Evolutionary conservation across 345 rosid genomes (phyloP), one percentile per base, ranked within the genome.

Genomic region (Brassica napus): DNA sequence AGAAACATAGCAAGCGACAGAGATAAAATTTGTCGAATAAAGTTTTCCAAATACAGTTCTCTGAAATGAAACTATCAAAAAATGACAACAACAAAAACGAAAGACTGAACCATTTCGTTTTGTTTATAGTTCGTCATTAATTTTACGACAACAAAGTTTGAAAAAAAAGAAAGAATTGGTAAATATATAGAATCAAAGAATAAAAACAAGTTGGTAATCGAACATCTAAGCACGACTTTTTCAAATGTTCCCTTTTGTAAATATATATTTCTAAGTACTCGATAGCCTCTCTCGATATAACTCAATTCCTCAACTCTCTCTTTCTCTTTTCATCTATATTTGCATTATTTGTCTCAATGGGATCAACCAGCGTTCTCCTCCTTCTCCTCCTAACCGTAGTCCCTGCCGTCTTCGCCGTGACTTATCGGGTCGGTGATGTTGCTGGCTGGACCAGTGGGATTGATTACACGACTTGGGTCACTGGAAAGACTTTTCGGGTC

Each of bases 401-500:
- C 74, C 86, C 81, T 21, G 76, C 76, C 35, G 77, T 68, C 31
- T 69, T 67, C 0, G 82, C 86, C 18, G 83, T 74, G 35, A 73
- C 82, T 1, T 73, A 55, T 24, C 39, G 28, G 47, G 86, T 80
- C 44, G 86, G 86, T 0, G 86, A 73, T 74, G 28, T 10, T 61
- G 3, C 57, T 61, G 83, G 82, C 6, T 83, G 86, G 86, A 49
- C 11, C 37, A 8, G 3, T 15, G 70, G 70, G 21, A 3, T 76
- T 1, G 68, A 83, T 37, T 83, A 83, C 69, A 73, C 79, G 32
- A 8, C 6, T 69, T 83, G 86, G 86, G 65, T 35, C 24, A 26
- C 11, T 31, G 82, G 77, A 64, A 80, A 83, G 64, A 73, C 83
- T 39, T 83, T 83, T 72, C 70, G 75, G 59, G 86, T 80, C 47